phyloP scores from a whole-genome alignment of 805 yeast species.

The Metschnikowia aberdeeniae region DNA sequence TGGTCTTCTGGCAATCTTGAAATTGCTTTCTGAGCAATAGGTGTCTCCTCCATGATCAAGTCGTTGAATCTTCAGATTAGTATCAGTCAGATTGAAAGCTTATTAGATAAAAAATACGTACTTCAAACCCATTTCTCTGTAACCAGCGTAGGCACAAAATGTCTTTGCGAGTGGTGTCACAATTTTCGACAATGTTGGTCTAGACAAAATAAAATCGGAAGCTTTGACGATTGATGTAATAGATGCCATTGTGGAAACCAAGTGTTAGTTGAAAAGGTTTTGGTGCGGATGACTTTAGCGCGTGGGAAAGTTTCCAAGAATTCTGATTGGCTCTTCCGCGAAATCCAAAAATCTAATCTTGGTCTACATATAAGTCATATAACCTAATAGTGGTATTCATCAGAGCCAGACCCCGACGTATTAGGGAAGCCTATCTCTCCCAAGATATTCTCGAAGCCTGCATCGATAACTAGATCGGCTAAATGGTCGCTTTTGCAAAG shows the following conservation, averaged over 20 bases:
- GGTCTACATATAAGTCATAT: constrained; percentile 2
- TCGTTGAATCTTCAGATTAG: constrained; percentile 64
- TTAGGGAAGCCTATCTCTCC: constrained; percentile 63
- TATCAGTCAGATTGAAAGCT: constrained; percentile 3
- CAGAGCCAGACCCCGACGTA: constrained; percentile 52
- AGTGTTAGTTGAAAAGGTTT: background rate
- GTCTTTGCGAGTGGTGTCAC: constrained; percentile 76
- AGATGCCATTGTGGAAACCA: constrained; percentile 42
- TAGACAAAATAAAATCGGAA: constrained; percentile 74
- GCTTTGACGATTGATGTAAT: constrained; percentile 67
- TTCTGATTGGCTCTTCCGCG: constrained; percentile 13
- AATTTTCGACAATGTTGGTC: constrained; percentile 73
- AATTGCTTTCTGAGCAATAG: constrained; percentile 80
- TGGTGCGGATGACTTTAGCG: constrained; percentile 5
- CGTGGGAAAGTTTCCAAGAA: constrained; percentile 11
- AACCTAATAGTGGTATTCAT: constrained; percentile 61
- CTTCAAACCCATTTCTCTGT: constrained; percentile 90
- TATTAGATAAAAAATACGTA: constrained; percentile 17
- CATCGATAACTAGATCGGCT: constrained; percentile 42
- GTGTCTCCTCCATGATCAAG: constrained; percentile 81
- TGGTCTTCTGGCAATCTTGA: constrained; percentile 81
- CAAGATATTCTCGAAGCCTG: constrained; percentile 52
- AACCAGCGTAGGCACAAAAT: constrained; percentile 75
- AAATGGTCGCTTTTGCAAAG: constrained; percentile 66
- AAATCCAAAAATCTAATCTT: background rate